Conservation (phyloP, 306 rosid species). For the Rubus parviflorus region DNA sequence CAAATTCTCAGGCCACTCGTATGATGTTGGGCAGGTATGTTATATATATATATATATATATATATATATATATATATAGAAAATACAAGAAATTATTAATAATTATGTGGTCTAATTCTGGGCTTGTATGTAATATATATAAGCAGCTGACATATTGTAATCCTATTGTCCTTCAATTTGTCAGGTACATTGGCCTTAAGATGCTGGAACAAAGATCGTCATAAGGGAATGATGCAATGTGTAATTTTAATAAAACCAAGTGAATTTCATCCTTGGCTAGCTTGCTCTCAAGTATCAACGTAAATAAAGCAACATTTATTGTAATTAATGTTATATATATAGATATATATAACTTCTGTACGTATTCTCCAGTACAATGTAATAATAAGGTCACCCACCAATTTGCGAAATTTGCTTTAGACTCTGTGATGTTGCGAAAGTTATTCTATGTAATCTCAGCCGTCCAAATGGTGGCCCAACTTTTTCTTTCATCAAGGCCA, state of each 20-base stretch:
- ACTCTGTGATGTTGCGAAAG: no score
- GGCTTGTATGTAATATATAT: not conserved
- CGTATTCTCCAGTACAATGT: not conserved
- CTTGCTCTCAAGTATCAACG: not conserved
- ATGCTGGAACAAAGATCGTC: not conserved
- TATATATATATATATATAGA: no score
- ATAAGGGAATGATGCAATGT: not conserved
- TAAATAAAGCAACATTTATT: no score
- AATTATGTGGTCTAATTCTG: not conserved
- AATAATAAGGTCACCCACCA: no score
- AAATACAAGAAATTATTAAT: no score
- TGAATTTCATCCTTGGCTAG: not conserved
- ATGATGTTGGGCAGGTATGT: conserved; percentile 31
- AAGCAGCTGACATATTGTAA: not conserved
- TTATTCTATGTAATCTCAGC: no score
- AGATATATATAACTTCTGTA: no score
- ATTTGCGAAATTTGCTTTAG: no score
- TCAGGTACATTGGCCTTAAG: conserved; percentile 2
- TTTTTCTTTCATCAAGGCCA: no score
- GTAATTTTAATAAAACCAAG: not conserved
- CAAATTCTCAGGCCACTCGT: conserved; percentile 27
- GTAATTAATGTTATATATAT: no score
- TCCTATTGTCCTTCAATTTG: not conserved
- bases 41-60: not conserved
- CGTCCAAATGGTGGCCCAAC: no score